A percentile compares a stretch with the other conserved stretches of the same genome.
phyloP scores from a whole-genome alignment of 2,329 filamentous ascomycete genomes.

The Diplodia corticola region DNA sequence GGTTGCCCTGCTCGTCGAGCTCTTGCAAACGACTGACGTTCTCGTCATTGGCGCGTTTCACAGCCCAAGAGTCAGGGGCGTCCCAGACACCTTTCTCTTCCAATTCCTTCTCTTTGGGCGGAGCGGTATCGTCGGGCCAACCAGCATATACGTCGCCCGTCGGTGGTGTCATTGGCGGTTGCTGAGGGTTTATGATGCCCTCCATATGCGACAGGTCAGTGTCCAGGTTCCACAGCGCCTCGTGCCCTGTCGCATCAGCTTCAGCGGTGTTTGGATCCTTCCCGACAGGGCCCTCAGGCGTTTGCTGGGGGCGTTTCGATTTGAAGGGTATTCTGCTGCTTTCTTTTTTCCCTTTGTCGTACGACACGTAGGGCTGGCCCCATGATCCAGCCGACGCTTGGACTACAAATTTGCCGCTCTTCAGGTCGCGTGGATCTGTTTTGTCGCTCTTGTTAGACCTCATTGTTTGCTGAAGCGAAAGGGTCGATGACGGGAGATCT shows the following conservation, averaged over 20 bases:
- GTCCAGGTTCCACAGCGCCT: conserved; percentile 74
- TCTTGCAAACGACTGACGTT: conserved; percentile 59
- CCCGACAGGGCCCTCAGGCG: conserved; percentile 30
- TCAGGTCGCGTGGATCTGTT: conserved; percentile 34
- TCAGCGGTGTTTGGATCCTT: conserved; percentile 49
- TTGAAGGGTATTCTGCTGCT: conserved; percentile 20
- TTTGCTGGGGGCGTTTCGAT: conserved; percentile 34
- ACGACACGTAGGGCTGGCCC: conserved; percentile 19
- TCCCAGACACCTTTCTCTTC: conserved; percentile 69
- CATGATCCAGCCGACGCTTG: conserved; percentile 21
- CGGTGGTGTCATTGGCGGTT: conserved; percentile 70
- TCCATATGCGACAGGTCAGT: conserved; percentile 89
- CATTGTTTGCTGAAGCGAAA: conserved; percentile 41
- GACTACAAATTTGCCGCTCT: conserved; percentile 29
- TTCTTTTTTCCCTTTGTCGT: conserved; percentile 29
- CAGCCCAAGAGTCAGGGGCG: conserved; percentile 95
- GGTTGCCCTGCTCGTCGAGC: conserved; percentile 66
- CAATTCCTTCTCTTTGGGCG: conserved; percentile 28
- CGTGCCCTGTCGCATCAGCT: conserved; percentile 49
- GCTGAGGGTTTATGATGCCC: conserved; percentile 70
- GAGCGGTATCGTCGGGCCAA: conserved; percentile 46
- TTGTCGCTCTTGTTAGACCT: conserved; percentile 32
- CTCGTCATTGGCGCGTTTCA: conserved; percentile 71
- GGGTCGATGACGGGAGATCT: conserved; percentile 43
- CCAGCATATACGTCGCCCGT: conserved; percentile 48